These are phyloP conservation scores for Talaromyces atroroseus DNA, from an alignment of 2,329 filamentous ascomycete species.

Conservation along the genomic window DNA sequence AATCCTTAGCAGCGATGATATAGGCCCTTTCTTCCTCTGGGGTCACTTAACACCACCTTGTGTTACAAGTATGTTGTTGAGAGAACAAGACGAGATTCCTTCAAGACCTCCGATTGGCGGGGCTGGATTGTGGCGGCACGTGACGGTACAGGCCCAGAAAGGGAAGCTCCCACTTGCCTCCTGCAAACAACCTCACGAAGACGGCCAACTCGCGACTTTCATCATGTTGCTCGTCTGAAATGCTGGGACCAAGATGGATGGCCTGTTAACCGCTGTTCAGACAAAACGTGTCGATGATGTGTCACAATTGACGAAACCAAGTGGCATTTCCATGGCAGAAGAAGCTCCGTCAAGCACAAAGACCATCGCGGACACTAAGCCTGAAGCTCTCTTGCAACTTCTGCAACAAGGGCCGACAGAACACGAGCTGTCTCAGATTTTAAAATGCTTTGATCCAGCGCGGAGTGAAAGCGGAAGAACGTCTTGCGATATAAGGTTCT, in stretches of 20 bases:
- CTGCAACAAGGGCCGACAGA: slow-evolving; percentile 37
- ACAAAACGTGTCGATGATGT: slow-evolving; percentile 22
- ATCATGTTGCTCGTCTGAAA: background rate
- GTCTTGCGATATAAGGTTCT: slow-evolving; percentile 54
- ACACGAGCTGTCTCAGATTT: slow-evolving; percentile 24
- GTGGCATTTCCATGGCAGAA: background rate
- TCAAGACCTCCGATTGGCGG: slow-evolving; percentile 3
- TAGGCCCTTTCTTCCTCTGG: background rate
- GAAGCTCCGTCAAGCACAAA: background rate
- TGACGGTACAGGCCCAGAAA: slow-evolving; percentile 21
- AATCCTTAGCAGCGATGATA: background rate
- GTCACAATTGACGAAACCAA: slow-evolving; percentile 14
- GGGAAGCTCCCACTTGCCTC: slow-evolving; percentile 6
- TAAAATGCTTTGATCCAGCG: slow-evolving; percentile 33
- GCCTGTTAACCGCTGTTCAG: slow-evolving; percentile 35
- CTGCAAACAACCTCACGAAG: background rate
- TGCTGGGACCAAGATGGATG: slow-evolving; percentile 28
- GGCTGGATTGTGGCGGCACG: slow-evolving; percentile 20
- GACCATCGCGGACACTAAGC: background rate
- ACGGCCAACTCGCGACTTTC: background rate
- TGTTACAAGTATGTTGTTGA: background rate
- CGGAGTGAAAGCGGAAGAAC: slow-evolving; percentile 19
- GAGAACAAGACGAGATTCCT: background rate
- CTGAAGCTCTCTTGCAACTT: slow-evolving; percentile 26
- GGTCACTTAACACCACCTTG: background rate